Percentiles rank a stretch among this genome's conserved stretches.
Evolutionary conservation across 805 yeast genomes (phyloP).

Genomic region (Yarrowia osloensis): DNA sequence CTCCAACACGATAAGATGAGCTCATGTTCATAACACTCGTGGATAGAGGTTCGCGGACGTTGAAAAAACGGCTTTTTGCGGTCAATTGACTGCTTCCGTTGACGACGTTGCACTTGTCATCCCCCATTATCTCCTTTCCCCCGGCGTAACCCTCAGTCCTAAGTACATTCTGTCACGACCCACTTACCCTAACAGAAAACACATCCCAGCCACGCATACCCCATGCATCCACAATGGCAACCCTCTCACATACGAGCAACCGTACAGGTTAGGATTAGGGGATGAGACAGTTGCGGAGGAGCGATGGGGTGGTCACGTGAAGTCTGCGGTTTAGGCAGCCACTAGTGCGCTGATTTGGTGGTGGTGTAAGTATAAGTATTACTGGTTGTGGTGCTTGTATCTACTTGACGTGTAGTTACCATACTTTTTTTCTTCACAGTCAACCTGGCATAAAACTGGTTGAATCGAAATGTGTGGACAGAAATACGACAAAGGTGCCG

Average conservation of each 20-base stretch:
- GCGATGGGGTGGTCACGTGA: not conserved
- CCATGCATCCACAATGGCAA: constrained; percentile 10
- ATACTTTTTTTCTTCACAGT: too few species aligned
- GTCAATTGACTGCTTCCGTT: too few species aligned
- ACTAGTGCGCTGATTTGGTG: too few species aligned
- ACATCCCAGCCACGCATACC: constrained; percentile 26
- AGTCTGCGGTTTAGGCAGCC: too few species aligned
- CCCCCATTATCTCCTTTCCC: too few species aligned
- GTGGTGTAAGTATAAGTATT: too few species aligned
- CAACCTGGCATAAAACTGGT: too few species aligned
- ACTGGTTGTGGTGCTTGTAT: too few species aligned
- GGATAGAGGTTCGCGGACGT: not conserved
- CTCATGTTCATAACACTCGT: not conserved
- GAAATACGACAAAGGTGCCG: too few species aligned
- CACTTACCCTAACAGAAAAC: constrained; percentile 1
- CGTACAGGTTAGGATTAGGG: not conserved
- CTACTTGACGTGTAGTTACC: too few species aligned
- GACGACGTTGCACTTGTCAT: too few species aligned
- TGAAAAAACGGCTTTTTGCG: not conserved
- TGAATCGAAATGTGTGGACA: too few species aligned
- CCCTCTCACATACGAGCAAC: not conserved
- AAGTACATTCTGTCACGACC: constrained; percentile 1
- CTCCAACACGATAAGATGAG: constrained; percentile 6
- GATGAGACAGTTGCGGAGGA: not conserved
- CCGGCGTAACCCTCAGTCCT: not conserved